A percentile compares a stretch with the other conserved stretches of the same genome.
Conservation (phyloP, 208 protist genomes). For the Crithidia sp. region DNA sequence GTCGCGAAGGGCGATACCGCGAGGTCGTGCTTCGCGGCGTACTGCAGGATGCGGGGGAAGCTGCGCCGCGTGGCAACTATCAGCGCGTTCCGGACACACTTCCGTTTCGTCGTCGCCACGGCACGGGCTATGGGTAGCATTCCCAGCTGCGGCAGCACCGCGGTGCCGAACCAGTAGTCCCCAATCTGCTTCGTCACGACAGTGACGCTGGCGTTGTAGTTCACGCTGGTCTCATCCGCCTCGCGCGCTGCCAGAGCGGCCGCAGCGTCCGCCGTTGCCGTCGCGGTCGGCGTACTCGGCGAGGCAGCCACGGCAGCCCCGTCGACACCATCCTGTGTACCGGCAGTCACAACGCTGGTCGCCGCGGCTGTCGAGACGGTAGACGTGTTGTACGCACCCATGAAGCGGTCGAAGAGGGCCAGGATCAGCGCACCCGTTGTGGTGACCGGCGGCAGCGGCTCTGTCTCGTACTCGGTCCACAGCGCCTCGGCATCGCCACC, state of each 20-base stretch:
- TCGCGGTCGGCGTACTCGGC: not conserved
- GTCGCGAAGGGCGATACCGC: conserved; percentile 49
- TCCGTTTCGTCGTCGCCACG: conserved; percentile 60
- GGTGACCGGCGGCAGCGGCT: conserved; percentile 41
- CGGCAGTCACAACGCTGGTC: too few relatives aligned
- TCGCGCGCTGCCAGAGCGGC: not conserved
- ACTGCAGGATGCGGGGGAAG: conserved; percentile 72
- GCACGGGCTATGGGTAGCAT: conserved; percentile 72
- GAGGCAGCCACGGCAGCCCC: too few relatives aligned
- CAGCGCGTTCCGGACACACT: conserved; percentile 58
- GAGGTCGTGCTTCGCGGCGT: conserved; percentile 52
- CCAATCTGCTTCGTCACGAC: conserved; percentile 56
- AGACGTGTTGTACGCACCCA: conserved; percentile 30
- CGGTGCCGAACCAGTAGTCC: conserved; percentile 81
- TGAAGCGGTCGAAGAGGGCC: conserved; percentile 78
- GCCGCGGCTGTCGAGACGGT: too few relatives aligned
- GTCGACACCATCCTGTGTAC: not conserved
- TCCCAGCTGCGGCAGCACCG: conserved; percentile 57
- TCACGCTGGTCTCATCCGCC: conserved; percentile 6
- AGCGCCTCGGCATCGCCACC: conserved; percentile 72
- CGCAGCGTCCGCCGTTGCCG: not conserved
- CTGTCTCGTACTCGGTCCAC: conserved; percentile 87
- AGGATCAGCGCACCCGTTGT: conserved; percentile 50
- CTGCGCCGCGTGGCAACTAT: conserved; percentile 70
- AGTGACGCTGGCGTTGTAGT: conserved; percentile 33